Evolutionary conservation across 805 yeast species (phyloP).

Genomic region (Peterozyma xylosa): DNA sequence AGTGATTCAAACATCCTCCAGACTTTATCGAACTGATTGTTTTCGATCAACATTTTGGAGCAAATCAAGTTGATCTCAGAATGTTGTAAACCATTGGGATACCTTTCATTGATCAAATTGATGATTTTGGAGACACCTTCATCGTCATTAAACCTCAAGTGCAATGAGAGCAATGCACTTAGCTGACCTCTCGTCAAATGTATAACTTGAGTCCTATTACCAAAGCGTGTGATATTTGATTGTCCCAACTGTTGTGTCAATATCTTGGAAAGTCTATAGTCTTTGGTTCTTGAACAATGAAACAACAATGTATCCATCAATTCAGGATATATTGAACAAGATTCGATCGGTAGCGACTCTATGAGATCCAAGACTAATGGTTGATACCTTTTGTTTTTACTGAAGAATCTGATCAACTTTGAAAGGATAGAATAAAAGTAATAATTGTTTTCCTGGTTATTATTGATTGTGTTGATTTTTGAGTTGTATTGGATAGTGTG

Average conservation of each 20-base stretch:
- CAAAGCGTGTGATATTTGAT: constrained; percentile 17
- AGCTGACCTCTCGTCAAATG: constrained; percentile 19
- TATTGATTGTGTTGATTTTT: constrained; percentile 14
- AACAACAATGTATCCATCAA: constrained; percentile 22
- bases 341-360: constrained; percentile 22
- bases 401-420: constrained; percentile 18
- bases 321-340: constrained; percentile 22
- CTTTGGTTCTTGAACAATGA: constrained; percentile 19
- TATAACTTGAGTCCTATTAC: constrained; percentile 15
- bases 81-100: constrained; percentile 16
- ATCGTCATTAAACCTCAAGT: constrained; percentile 18
- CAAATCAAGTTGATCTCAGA: constrained; percentile 24
- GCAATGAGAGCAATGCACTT: constrained; percentile 20
- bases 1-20: constrained; percentile 20
- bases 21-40: constrained; percentile 10
- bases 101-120: constrained; percentile 15
- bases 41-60: constrained; percentile 14
- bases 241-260: constrained; percentile 10
- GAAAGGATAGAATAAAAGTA: constrained; percentile 16
- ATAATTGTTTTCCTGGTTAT: constrained; percentile 19
- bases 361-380: constrained; percentile 18
- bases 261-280: constrained; percentile 17
- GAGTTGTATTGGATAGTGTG: constrained; percentile 21
- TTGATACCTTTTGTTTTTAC: constrained; percentile 21
- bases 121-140: constrained; percentile 21